These are phyloP conservation scores for Rhizopogon salebrosus DNA, from an alignment of 768 basidiomycete genomes.

Conservation along the genomic window DNA sequence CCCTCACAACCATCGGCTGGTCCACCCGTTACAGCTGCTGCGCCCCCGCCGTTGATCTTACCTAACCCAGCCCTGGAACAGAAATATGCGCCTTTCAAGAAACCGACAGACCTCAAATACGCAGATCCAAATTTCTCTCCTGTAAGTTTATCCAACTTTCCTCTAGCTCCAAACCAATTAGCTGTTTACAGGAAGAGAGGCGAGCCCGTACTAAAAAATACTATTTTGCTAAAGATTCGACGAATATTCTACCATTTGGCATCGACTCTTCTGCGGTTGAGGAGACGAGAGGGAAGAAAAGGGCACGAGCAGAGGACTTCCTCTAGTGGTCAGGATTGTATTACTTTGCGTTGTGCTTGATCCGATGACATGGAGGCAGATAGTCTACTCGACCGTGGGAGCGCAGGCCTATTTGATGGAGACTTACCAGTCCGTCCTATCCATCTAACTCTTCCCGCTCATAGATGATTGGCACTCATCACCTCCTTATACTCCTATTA, in stretches of 20 bases:
- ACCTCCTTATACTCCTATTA: slow-evolving; percentile 11
- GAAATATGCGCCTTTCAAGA: slow-evolving; percentile 72
- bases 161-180: background rate
- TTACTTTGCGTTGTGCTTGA: slow-evolving; percentile 14
- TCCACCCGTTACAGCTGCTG: slow-evolving; percentile 17
- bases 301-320: slow-evolving; percentile 85
- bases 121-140: slow-evolving; percentile 74
- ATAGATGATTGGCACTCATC: slow-evolving; percentile 22
- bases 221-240: slow-evolving; percentile 43
- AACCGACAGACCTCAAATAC: slow-evolving; percentile 69
- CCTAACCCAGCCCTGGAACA: slow-evolving; percentile 58
- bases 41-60: slow-evolving; percentile 31
- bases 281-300: slow-evolving; percentile 74
- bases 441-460: slow-evolving; percentile 22
- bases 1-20: slow-evolving; percentile 8
- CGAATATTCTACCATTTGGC: slow-evolving; percentile 13
- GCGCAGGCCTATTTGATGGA: slow-evolving; percentile 16
- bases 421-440: slow-evolving; percentile 33
- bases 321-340: slow-evolving; percentile 36
- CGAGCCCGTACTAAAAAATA: slow-evolving; percentile 64
- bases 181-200: slow-evolving; percentile 62
- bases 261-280: slow-evolving; percentile 35
- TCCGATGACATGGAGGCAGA: slow-evolving; percentile 12
- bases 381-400: slow-evolving; percentile 15
- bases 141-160: slow-evolving; percentile 35